Percentiles rank a stretch among this genome's conserved stretches.
These are phyloP conservation scores for Colletotrichum sp. DNA, from an alignment of 2,329 filamentous ascomycete species.

Conservation along the genomic window DNA sequence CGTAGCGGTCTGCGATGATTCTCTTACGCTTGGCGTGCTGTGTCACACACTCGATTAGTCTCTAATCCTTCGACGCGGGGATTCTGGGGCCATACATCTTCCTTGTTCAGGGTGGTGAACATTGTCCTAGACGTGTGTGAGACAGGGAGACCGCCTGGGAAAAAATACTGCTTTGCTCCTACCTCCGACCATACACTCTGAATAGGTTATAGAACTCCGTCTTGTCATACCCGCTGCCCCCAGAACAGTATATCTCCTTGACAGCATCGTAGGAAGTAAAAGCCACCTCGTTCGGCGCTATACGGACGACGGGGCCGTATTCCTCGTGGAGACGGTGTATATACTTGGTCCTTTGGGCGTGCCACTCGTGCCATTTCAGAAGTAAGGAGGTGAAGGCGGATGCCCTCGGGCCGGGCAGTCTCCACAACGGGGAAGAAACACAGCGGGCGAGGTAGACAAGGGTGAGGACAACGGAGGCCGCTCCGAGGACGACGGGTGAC, in stretches of 20 bases:
- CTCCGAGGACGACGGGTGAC: constrained; percentile 20
- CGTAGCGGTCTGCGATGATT: constrained; percentile 69
- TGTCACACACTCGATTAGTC: background rate
- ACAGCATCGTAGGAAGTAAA: constrained; percentile 61
- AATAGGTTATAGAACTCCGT: constrained; percentile 69
- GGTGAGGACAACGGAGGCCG: constrained; percentile 1
- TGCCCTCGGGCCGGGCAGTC: constrained; percentile 52
- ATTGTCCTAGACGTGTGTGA: constrained; percentile 50
- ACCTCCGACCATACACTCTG: constrained; percentile 61
- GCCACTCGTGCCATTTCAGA: constrained; percentile 63
- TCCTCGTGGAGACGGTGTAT: constrained; percentile 58
- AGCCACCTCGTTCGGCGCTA: constrained; percentile 63
- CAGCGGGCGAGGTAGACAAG: constrained; percentile 22
- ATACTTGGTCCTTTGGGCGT: constrained; percentile 55
- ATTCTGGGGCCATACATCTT: constrained; percentile 44
- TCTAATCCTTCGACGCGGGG: background rate
- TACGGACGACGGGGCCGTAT: constrained; percentile 63
- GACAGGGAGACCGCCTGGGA: background rate
- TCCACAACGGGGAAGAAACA: constrained; percentile 40
- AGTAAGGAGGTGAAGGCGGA: constrained; percentile 55
- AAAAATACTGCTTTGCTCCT: background rate
- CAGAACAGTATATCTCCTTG: constrained; percentile 67
- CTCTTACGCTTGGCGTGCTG: constrained; percentile 69
- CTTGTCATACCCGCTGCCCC: constrained; percentile 69
- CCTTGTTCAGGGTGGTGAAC: constrained; percentile 63